phyloP scores from a whole-genome alignment of 2,329 filamentous ascomycete species.

The Aureobasidium sp. region DNA sequence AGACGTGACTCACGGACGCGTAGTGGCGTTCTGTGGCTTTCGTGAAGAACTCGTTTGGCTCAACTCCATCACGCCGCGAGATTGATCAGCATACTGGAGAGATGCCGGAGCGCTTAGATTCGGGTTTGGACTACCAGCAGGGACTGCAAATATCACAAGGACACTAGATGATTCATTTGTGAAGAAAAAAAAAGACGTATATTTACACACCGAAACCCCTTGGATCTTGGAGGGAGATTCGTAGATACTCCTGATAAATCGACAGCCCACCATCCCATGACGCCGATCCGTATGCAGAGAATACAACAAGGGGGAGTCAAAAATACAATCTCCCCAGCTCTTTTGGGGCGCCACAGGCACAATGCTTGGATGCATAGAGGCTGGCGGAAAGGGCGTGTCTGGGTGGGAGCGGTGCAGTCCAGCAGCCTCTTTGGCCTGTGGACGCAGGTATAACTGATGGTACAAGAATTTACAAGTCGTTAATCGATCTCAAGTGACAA shows the following conservation, averaged over 20 bases:
- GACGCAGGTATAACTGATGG: slow-evolving; percentile 3
- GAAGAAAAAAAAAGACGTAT: slow-evolving; percentile 12
- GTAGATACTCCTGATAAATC: slow-evolving; percentile 5
- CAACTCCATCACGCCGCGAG: background rate
- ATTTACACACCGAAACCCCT: slow-evolving; percentile 9
- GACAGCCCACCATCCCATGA: slow-evolving; percentile 10
- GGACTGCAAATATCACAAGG: background rate
- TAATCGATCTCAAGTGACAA: slow-evolving; percentile 35
- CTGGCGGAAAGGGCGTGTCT: background rate
- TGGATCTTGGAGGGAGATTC: background rate
- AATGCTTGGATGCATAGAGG: background rate
- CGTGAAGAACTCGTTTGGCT: background rate
- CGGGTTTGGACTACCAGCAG: background rate
- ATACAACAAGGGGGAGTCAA: slow-evolving; percentile 3
- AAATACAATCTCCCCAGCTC: background rate
- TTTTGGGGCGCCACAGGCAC: slow-evolving; percentile 1
- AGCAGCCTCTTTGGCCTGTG: background rate
- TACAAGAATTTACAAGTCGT: slow-evolving; percentile 12
- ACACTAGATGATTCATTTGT: background rate
- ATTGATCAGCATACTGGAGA: background rate
- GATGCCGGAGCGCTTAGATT: background rate
- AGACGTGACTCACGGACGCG: background rate
- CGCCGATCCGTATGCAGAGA: slow-evolving; percentile 13
- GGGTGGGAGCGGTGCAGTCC: background rate
- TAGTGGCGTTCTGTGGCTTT: background rate